Evolutionary conservation across 257 asterid genomes (phyloP).

Genomic region (Solanum appendiculatum): DNA sequence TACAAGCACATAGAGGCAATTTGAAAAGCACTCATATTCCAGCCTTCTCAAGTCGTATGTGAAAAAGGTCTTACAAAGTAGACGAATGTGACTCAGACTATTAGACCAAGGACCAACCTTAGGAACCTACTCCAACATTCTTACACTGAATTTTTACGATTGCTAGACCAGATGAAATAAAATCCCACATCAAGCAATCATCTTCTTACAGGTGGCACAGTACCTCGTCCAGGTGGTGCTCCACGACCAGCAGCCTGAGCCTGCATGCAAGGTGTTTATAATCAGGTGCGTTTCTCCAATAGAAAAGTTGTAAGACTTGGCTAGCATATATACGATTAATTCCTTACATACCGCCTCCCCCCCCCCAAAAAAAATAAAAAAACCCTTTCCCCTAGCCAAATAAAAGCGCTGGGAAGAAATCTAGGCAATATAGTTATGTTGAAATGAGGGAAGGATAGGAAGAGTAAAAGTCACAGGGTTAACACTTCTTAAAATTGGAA

Average conservation of each 20-base stretch:
- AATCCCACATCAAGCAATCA: slow-evolving; percentile 16
- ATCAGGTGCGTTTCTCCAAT: slow-evolving; percentile 1
- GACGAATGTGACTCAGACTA: background rate
- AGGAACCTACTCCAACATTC: background rate
- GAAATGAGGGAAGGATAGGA: background rate
- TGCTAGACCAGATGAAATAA: background rate
- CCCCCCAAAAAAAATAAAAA: too few species aligned
- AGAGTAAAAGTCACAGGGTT: background rate
- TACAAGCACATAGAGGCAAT: background rate
- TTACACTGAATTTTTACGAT: background rate
- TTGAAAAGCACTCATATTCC: background rate
- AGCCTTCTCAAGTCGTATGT: background rate
- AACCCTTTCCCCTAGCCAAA: background rate
- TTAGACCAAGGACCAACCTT: background rate
- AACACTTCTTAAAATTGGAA: background rate
- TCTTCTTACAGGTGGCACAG: slow-evolving; percentile 78
- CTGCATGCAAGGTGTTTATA: slow-evolving; percentile 26
- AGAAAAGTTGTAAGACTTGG: background rate
- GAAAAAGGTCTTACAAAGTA: background rate
- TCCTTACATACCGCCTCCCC: background rate
- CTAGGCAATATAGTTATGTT: background rate
- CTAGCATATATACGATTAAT: background rate
- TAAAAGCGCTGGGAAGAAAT: background rate
- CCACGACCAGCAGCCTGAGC: slow-evolving; percentile 96
- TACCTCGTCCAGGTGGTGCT: slow-evolving; percentile 77